Conservation (phyloP, 73 alveolate species). For the Paramecium pentaurelia region DNA sequence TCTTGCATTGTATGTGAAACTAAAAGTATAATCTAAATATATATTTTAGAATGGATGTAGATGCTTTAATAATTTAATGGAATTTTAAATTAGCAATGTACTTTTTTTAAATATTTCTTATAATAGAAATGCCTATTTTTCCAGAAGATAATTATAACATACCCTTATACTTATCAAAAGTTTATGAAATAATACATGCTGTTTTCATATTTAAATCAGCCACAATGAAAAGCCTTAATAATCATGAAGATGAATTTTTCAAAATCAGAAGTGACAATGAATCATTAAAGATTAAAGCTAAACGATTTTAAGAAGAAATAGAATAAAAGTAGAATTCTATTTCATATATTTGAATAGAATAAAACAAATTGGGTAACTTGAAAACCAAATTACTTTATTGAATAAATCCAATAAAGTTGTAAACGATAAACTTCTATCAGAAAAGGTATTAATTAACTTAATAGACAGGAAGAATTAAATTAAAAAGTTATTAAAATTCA, state of each 20-base stretch:
- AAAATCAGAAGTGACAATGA: conserved; percentile 21
- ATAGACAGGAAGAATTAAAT: conserved; percentile 4
- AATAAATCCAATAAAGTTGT: background rate
- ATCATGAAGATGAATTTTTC: conserved; percentile 23
- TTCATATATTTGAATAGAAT: background rate
- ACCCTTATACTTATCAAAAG: background rate
- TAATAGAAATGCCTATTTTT: background rate
- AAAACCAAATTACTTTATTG: background rate
- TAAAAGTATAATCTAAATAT: background rate
- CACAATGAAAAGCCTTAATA: background rate
- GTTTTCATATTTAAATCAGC: background rate
- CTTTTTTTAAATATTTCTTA: background rate
- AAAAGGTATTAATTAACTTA: background rate
- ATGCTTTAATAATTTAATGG: background rate
- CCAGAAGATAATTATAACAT: conserved; percentile 2
- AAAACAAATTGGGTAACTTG: background rate
- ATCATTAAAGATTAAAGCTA: background rate
- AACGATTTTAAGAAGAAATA: background rate
- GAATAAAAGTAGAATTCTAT: conserved; percentile 6
- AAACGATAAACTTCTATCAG: background rate
- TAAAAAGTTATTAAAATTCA: background rate
- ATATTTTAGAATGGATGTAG: conserved; percentile 19
- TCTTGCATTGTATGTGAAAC: background rate
- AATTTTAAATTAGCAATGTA: background rate
- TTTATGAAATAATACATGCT: background rate